phyloP scores from a whole-genome alignment of 768 basidiomycete genomes.

The Lentinula edodes region DNA sequence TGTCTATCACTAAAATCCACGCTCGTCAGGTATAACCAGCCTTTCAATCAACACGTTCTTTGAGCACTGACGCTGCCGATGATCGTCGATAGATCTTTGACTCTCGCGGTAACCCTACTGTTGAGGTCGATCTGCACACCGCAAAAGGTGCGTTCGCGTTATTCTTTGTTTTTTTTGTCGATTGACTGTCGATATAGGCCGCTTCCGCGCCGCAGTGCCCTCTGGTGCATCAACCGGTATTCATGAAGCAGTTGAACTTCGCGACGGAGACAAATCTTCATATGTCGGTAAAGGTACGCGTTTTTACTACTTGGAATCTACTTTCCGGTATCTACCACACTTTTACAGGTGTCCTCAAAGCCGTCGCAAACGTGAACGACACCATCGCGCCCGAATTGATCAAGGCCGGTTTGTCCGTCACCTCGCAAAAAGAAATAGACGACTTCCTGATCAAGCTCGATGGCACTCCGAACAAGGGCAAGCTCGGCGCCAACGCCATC shows the following conservation, averaged over 20 bases:
- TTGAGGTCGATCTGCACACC: conserved; percentile 90
- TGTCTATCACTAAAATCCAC: conserved; percentile 90
- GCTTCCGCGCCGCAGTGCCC: conserved; percentile 91
- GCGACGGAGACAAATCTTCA: conserved; percentile 88
- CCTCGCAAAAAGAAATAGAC: conserved; percentile 91
- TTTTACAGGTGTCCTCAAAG: conserved; percentile 81
- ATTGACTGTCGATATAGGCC: conserved; percentile 45
- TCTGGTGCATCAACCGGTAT: conserved; percentile 98
- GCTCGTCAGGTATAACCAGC: conserved; percentile 74
- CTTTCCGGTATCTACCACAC: neutral
- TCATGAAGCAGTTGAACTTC: conserved; percentile 98
- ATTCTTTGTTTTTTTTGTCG: conserved; percentile 1
- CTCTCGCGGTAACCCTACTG: conserved; percentile 97
- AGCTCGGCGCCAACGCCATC: conserved; percentile 98
- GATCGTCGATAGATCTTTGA: conserved; percentile 79
- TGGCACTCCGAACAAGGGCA: conserved; percentile 97
- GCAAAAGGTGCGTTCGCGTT: conserved; percentile 57
- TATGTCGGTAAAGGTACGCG: conserved; percentile 92
- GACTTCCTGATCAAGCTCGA: conserved; percentile 98
- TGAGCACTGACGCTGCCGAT: conserved; percentile 1
- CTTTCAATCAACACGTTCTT: neutral
- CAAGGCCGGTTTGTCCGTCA: conserved; percentile 77
- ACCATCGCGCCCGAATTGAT: conserved; percentile 86
- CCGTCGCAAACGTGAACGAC: conserved; percentile 91
- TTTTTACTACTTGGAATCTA: neutral